Evolutionary conservation across 495 filamentous ascomycete genomes (phyloP), one percentile per base, ranked within the genome.

Genomic region (Aspergillus incahuasiensis): DNA sequence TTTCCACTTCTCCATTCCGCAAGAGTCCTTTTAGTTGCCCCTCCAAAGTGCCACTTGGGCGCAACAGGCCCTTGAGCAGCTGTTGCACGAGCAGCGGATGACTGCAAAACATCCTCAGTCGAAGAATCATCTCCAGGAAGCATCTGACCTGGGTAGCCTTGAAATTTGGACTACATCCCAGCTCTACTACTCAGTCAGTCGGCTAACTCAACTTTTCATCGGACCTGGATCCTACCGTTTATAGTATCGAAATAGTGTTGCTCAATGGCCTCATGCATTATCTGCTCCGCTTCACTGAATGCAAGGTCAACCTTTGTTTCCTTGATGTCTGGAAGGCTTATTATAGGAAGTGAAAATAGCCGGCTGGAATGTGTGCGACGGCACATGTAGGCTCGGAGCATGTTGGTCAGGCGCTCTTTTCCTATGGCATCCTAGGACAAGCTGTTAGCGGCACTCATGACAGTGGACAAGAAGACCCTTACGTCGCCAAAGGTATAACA

Each of bases 321-420:
- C 0, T 20, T 15, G 13, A 74, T 62, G 1, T 64, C 54, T 0
- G 86, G 86, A 0, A 88, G 68, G 4, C 72, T 72, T 3, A 89
- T 55, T 4, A 89, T 73, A 0, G 82, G 80, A 1, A 69, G 62
- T 16, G 74, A 71, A 50, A 88, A 78, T 19, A 88, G 65, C 0
- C 65, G 67, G 38, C 81, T 80, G 0, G 61, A 52, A 62, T 81
- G 76, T 0, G 79, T 83, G 5, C 82, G 69, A 0, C 82, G 68
- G 24, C 80, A 72, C 72, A 86, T 76, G 20, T 85, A 69, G 21
- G 66, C 52, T 20, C 61, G 54, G 1, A 84, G 63, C 1, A 78
- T 55, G n/a, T 68, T 66, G 0, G 57, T 43, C 1, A 84, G 65
- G 19, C 76, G 63, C 16, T 62, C 16, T 15, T 71, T 66, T 1